Evolutionary conservation across 306 rosid genomes (phyloP).

Genomic region (Fragaria iinumae): DNA sequence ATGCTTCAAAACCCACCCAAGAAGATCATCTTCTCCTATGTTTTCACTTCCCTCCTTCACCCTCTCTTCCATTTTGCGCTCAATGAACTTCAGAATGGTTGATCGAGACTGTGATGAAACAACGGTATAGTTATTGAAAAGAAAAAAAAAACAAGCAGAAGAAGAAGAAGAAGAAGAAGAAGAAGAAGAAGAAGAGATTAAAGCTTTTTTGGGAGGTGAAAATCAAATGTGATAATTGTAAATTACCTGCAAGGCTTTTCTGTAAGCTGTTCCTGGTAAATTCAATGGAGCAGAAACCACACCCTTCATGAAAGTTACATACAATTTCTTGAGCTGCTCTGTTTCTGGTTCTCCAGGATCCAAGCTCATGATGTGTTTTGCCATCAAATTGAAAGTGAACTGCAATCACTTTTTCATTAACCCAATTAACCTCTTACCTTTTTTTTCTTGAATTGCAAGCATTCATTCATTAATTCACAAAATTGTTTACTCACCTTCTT

Average conservation of each 20-base stretch:
- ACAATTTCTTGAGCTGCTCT: conserved; percentile 75
- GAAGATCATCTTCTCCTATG: conserved; percentile 75
- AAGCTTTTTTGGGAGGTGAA: not conserved
- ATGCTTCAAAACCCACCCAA: conserved; percentile 85
- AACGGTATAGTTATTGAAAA: not conserved
- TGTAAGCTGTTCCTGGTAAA: conserved; percentile 88
- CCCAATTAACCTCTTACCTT: not conserved
- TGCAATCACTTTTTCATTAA: conserved; percentile 35
- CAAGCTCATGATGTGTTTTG: conserved; percentile 85
- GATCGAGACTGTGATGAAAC: conserved; percentile 59
- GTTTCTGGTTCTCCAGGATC: conserved; percentile 85
- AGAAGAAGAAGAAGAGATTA: not conserved
- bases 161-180: not conserved
- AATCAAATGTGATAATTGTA: not conserved
- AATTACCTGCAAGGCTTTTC: conserved; percentile 83
- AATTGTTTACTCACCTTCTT: conserved; percentile 50
- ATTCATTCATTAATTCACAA: not conserved
- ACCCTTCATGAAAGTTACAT: conserved; percentile 93
- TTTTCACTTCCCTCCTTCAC: conserved; percentile 31
- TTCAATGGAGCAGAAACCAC: conserved; percentile 85
- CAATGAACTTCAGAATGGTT: conserved; percentile 78
- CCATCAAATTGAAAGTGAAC: conserved; percentile 97
- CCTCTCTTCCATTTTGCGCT: conserved; percentile 71
- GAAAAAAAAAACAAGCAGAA: not conserved
- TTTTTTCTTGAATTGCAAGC: conserved; percentile 16